A percentile compares a stretch with the other conserved stretches of the same genome.
Evolutionary conservation across 208 protist species (phyloP).

Genomic region (Acanthamoeba culbertsoni): DNA sequence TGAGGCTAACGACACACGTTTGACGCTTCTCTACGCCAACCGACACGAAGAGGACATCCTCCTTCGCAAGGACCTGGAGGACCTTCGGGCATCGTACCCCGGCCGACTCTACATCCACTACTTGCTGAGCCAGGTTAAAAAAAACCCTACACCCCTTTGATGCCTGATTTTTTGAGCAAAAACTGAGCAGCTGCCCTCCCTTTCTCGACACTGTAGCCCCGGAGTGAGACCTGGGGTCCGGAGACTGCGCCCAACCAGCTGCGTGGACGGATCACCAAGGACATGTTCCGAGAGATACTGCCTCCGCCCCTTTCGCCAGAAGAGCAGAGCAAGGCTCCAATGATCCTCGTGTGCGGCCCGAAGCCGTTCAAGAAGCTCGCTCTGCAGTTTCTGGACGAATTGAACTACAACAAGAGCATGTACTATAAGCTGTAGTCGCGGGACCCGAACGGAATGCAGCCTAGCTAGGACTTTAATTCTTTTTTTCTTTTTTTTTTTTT

Average conservation of each 20-base stretch:
- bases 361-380: conserved; percentile 47
- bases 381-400: conserved; percentile 10
- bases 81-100: background rate
- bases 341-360: conserved; percentile 5
- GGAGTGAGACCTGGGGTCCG: background rate
- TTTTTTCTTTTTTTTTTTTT: too few relatives aligned
- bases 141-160: background rate
- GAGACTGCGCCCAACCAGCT: conserved; percentile 21
- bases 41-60: conserved; percentile 39
- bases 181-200: background rate
- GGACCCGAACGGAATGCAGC: too few relatives aligned
- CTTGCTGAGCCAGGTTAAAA: background rate
- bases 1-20: background rate
- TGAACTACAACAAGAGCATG: background rate
- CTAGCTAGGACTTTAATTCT: too few relatives aligned
- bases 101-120: background rate
- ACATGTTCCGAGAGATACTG: background rate
- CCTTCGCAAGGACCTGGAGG: conserved; percentile 16
- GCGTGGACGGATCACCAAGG: background rate
- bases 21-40: conserved; percentile 37
- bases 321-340: background rate
- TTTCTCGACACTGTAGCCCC: background rate
- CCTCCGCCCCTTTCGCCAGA: background rate
- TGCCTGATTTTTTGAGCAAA: background rate
- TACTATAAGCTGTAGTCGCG: conserved; percentile 4